These are phyloP conservation scores for Linnemannia elongata DNA, from an alignment of 192 early-diverging fungal genomes.

Conservation along the genomic window DNA sequence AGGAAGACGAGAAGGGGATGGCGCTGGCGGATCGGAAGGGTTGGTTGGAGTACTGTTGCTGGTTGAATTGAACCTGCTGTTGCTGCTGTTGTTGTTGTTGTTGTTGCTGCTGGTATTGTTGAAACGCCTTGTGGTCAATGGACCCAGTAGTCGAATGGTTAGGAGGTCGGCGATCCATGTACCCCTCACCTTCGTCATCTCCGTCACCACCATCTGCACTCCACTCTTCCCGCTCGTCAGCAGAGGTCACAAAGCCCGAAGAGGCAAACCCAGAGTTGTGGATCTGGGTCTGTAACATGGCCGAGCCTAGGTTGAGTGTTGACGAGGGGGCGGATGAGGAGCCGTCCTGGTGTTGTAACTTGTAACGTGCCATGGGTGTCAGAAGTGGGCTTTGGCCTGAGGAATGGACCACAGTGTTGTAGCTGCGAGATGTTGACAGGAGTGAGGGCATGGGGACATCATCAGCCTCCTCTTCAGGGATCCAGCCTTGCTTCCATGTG, in stretches of 20 bases:
- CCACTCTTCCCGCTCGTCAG: slow-evolving; percentile 55
- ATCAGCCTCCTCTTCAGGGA: slow-evolving; percentile 46
- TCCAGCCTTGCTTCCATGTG: slow-evolving; percentile 51
- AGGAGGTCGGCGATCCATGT: slow-evolving; percentile 15
- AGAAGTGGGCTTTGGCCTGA: slow-evolving; percentile 34
- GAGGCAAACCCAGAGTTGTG: slow-evolving; percentile 15
- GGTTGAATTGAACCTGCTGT: slow-evolving; percentile 25
- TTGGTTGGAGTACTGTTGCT: slow-evolving; percentile 32
- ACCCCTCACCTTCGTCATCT: slow-evolving; percentile 44
- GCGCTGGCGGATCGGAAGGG: slow-evolving; percentile 41
- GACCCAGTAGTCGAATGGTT: neutral
- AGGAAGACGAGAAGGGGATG: slow-evolving; percentile 23
- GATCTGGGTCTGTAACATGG: neutral
- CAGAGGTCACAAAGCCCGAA: slow-evolving; percentile 36
- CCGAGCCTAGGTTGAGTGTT: slow-evolving; percentile 18
- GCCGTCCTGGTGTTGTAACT: slow-evolving; percentile 40
- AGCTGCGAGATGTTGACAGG: slow-evolving; percentile 41
- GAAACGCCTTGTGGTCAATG: neutral
- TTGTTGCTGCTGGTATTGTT: slow-evolving; percentile 12
- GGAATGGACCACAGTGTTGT: slow-evolving; percentile 15
- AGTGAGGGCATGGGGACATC: slow-evolving; percentile 39
- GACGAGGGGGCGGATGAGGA: slow-evolving; percentile 47
- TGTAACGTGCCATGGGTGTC: slow-evolving; percentile 45
- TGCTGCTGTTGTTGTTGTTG: slow-evolving; percentile 19
- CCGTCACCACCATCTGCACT: slow-evolving; percentile 48